Percentiles rank a stretch among this genome's conserved stretches.
phyloP scores from a whole-genome alignment of 106 monocot genomes.

The Alisma plantagoaquatica region DNA sequence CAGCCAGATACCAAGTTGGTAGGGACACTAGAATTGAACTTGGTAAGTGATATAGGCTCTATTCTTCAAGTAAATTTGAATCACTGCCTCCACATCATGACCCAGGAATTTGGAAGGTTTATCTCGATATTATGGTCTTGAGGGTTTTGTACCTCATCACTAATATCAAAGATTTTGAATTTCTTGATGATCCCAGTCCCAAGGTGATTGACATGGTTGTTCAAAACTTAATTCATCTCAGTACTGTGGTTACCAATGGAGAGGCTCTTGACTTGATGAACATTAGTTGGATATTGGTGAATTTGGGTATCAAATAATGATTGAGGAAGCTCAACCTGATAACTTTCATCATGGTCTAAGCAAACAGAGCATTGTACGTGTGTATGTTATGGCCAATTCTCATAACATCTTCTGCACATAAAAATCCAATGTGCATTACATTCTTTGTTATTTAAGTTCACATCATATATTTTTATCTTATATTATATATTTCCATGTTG shows the following conservation, averaged over 20 bases:
- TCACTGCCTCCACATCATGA: conserved; percentile 68
- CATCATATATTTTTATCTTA: too few relatives aligned
- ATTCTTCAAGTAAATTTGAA: conserved; percentile 55
- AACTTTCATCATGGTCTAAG: conserved; percentile 35
- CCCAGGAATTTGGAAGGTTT: conserved; percentile 93
- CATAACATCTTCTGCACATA: conserved; percentile 93
- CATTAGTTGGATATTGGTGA: conserved; percentile 48
- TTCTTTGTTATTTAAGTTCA: too few relatives aligned
- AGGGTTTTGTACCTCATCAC: conserved; percentile 67
- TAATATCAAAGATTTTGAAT: conserved; percentile 71
- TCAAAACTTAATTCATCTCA: conserved; percentile 57
- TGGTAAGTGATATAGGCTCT: conserved; percentile 88
- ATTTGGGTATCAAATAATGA: conserved; percentile 77
- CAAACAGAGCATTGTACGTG: conserved; percentile 82
- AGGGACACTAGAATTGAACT: conserved; percentile 72
- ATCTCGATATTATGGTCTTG: conserved; percentile 74
- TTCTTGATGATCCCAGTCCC: conserved; percentile 72
- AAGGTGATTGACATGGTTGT: conserved; percentile 61
- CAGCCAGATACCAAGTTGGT: conserved; percentile 86
- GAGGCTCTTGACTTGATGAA: conserved; percentile 43
- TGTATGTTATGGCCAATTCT: conserved; percentile 82
- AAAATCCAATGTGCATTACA: too few relatives aligned
- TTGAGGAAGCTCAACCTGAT: conserved; percentile 84
- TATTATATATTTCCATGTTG: too few relatives aligned
- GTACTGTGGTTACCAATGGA: conserved; percentile 29